Percentiles rank a stretch among this genome's conserved stretches.
phyloP scores from a whole-genome alignment of 805 yeast species.

The Sugiyamaella floridensis region DNA sequence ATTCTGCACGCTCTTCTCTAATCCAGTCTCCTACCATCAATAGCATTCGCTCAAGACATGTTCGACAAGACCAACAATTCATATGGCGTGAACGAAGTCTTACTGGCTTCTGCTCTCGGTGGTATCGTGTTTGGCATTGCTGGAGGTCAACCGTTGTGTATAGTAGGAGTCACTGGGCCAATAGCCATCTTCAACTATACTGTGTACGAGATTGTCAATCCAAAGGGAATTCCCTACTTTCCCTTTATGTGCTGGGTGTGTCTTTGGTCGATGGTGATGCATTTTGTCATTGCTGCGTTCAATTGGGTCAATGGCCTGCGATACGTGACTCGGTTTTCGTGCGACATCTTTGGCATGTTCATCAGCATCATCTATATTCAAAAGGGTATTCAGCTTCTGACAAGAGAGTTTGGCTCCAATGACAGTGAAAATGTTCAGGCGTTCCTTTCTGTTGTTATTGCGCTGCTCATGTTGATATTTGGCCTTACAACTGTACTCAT shows the following conservation, averaged over 20 bases:
- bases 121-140: constrained; percentile 83
- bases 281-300: constrained; percentile 59
- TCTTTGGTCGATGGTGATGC: constrained; percentile 83
- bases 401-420: constrained; percentile 53
- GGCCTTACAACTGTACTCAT: constrained; percentile 58
- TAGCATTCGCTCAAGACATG: constrained; percentile 96
- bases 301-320: constrained; percentile 63
- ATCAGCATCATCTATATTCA: constrained; percentile 82
- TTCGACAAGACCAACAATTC: constrained; percentile 81
- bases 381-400: constrained; percentile 79
- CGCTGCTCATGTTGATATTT: constrained; percentile 66
- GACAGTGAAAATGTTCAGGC: constrained; percentile 42
- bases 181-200: constrained; percentile 88
- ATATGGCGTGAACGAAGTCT: constrained; percentile 87
- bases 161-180: constrained; percentile 97
- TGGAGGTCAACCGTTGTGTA: constrained; percentile 86
- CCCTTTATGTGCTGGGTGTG: constrained; percentile 96
- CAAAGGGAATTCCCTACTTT: constrained; percentile 51
- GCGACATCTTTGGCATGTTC: constrained; percentile 90
- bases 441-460: constrained; percentile 66
- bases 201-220: constrained; percentile 61
- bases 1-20: not conserved
- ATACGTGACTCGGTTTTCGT: constrained; percentile 72
- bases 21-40: constrained; percentile 62
- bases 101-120: constrained; percentile 77